Percentiles rank a stretch among this genome's conserved stretches.
Conservation (phyloP, 2,329 filamentous ascomycete species). For the Penicillium sp. region DNA sequence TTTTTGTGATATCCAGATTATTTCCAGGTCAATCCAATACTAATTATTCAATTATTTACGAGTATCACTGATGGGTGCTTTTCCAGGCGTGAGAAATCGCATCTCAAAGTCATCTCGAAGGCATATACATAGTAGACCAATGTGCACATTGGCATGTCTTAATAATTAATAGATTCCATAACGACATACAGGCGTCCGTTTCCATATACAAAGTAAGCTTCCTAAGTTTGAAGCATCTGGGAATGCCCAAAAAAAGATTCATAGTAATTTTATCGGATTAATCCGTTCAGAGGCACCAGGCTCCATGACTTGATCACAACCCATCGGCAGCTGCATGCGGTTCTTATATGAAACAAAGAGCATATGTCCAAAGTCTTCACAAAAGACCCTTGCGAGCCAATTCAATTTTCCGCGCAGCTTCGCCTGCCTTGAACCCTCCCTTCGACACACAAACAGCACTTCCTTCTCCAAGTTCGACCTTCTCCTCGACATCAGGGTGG, state of each 20-base stretch:
- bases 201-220: neutral
- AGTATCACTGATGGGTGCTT: no score
- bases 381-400: slow-evolving; percentile 50
- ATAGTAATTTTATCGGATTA: neutral
- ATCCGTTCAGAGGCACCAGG: neutral
- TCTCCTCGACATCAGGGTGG: slow-evolving; percentile 72
- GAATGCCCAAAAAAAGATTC: neutral
- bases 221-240: neutral
- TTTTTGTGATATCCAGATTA: neutral
- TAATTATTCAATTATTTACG: neutral
- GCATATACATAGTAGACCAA: neutral
- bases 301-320: neutral
- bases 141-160: neutral
- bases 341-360: neutral
- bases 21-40: neutral
- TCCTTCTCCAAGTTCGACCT: slow-evolving; percentile 60
- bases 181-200: neutral
- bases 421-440: slow-evolving; percentile 48
- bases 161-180: neutral
- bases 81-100: neutral
- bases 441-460: slow-evolving; percentile 49
- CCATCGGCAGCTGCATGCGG: neutral
- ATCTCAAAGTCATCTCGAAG: neutral
- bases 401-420: slow-evolving; percentile 49
- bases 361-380: slow-evolving; percentile 25